A percentile compares a stretch with the other conserved stretches of the same genome.
These are phyloP conservation scores for Trametes elegans DNA, from an alignment of 768 basidiomycete genomes.

Conservation along the genomic window DNA sequence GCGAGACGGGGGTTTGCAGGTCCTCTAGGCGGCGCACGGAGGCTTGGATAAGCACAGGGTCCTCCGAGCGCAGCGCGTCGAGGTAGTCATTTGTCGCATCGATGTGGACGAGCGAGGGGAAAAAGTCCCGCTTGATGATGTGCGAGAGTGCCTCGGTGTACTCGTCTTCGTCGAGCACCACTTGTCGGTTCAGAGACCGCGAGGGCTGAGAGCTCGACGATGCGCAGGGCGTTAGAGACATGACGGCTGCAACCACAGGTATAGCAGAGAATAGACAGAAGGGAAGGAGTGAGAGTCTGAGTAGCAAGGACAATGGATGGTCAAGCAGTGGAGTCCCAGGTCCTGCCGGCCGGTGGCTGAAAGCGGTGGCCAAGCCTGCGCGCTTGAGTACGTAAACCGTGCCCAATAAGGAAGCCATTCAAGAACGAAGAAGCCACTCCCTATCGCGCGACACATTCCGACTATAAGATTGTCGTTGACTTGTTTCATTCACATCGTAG, in stretches of 20 bases:
- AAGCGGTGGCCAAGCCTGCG: no score
- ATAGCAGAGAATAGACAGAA: not conserved
- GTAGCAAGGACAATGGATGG: not conserved
- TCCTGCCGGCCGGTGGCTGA: no score
- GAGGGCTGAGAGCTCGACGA: conserved; percentile 26
- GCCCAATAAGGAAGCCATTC: no score
- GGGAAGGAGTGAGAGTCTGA: not conserved
- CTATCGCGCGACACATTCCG: no score
- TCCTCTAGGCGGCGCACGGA: conserved; percentile 75
- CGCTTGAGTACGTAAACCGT: no score
- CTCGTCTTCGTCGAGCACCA: conserved; percentile 87
- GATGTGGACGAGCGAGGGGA: conserved; percentile 87
- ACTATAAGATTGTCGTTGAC: no score
- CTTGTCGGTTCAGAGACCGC: conserved; percentile 69
- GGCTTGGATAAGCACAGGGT: conserved; percentile 72
- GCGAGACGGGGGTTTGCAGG: conserved; percentile 51
- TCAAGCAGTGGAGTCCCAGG: no score
- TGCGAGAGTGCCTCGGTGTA: conserved; percentile 87
- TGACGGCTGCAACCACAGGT: not conserved
- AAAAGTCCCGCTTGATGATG: conserved; percentile 97
- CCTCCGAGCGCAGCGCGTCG: conserved; percentile 71
- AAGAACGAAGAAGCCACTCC: no score
- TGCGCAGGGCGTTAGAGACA: conserved; percentile 24
- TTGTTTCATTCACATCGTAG: no score
- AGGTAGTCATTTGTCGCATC: conserved; percentile 88